Evolutionary conservation across 106 monocot genomes (phyloP).

Genomic region (Iris macrosiphon): DNA sequence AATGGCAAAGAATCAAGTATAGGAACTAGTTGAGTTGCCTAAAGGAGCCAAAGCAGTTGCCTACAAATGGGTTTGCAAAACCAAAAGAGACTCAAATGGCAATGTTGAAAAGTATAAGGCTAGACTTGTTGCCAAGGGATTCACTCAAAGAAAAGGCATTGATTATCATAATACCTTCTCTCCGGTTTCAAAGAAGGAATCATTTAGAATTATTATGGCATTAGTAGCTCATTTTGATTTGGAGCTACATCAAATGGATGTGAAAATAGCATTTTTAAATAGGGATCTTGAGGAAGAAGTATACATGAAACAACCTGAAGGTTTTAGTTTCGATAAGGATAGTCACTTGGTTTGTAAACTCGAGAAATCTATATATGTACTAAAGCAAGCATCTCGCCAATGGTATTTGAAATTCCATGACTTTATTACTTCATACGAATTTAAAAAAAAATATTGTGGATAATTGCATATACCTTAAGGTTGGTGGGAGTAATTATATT

Average conservation of each 20-base stretch:
- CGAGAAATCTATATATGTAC: too few species aligned
- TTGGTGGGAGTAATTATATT: neutral
- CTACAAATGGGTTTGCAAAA: neutral
- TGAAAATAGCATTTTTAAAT: too few species aligned
- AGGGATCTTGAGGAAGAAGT: too few species aligned
- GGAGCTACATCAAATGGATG: conserved; percentile 1
- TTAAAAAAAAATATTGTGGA: neutral
- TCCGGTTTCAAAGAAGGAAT: conserved; percentile 1
- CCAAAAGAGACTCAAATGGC: neutral
- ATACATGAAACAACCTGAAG: too few species aligned
- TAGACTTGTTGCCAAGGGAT: conserved; percentile 1
- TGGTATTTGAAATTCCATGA: neutral
- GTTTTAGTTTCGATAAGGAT: too few species aligned
- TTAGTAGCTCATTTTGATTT: conserved; percentile 3
- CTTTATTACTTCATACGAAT: neutral
- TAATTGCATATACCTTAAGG: too few species aligned
- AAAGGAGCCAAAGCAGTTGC: neutral
- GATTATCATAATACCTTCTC: conserved; percentile 1
- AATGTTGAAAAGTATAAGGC: neutral
- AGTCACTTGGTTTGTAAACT: too few species aligned
- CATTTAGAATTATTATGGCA: neutral
- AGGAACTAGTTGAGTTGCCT: neutral
- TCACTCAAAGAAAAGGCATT: neutral
- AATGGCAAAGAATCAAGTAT: neutral
- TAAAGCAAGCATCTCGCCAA: too few species aligned